phyloP scores from a whole-genome alignment of 2,329 filamentous ascomycete species.

The Helotiales sp. region DNA sequence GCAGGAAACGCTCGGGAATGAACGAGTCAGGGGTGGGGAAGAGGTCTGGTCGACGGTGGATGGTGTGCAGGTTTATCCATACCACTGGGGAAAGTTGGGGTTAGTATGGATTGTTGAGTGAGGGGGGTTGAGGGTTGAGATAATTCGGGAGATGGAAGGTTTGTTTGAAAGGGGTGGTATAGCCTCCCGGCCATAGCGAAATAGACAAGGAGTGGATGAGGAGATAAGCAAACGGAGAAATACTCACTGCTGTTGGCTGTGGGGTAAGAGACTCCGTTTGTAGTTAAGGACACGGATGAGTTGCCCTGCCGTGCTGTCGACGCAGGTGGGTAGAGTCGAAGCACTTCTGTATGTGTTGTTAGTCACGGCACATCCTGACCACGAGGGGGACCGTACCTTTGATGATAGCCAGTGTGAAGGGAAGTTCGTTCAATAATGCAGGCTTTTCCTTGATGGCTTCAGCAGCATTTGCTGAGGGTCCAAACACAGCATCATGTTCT shows the following conservation, averaged over 20 bases:
- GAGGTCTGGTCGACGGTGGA: constrained; percentile 46
- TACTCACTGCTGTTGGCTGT: constrained; percentile 21
- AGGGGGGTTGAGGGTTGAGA: no score
- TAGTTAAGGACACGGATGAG: not conserved
- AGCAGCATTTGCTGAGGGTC: not conserved
- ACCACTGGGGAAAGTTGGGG: no score
- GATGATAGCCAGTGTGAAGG: constrained; percentile 28
- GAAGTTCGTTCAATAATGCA: constrained; percentile 24
- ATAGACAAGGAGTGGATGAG: no score
- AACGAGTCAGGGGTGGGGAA: constrained; percentile 53
- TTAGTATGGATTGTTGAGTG: no score
- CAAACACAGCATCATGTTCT: constrained; percentile 29
- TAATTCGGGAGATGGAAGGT: no score
- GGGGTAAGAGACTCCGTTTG: constrained; percentile 18
- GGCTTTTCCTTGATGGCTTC: constrained; percentile 19
- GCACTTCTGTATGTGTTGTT: constrained; percentile 13
- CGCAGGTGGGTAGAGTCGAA: constrained; percentile 28
- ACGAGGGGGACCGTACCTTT: constrained; percentile 15
- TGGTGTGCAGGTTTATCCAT: constrained; percentile 25
- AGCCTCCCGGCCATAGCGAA: no score
- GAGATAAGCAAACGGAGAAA: no score
- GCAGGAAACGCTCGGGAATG: constrained; percentile 53
- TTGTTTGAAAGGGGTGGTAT: no score
- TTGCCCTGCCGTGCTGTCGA: constrained; percentile 15
- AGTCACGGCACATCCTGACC: not conserved